A percentile compares a stretch with the other conserved stretches of the same genome.
Conservation (phyloP, 1,139 yeast species). For the Saccharomycopsis hybrid region DNA sequence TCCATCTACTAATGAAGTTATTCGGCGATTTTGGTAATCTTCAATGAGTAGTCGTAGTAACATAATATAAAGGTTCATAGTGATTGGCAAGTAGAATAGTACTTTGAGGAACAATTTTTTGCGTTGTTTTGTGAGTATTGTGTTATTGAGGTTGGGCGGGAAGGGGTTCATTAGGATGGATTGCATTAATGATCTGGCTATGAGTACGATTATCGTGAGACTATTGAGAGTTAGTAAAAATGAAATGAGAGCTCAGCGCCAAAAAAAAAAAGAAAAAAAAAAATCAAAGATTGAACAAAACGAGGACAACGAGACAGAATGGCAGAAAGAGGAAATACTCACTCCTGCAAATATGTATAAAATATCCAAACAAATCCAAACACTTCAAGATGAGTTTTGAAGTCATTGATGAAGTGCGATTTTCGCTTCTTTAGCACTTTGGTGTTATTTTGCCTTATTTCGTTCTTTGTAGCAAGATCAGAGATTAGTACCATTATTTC, state of each 20-base stretch:
- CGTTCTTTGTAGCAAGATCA: neutral
- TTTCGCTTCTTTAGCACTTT: constrained; percentile 27
- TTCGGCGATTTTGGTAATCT: constrained; percentile 25
- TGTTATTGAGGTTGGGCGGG: constrained; percentile 25
- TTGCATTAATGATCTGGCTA: constrained; percentile 25
- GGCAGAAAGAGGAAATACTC: neutral
- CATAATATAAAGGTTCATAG: constrained; percentile 25
- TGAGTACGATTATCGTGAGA: neutral
- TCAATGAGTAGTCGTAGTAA: constrained; percentile 25
- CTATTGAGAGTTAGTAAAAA: neutral
- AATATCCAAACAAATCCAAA: constrained; percentile 28
- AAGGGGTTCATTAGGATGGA: constrained; percentile 31
- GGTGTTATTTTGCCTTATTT: constrained; percentile 22
- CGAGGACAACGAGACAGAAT: neutral
- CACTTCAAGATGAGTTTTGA: constrained; percentile 25
- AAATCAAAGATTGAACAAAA: neutral
- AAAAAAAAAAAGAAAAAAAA: neutral
- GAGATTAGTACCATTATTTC: too few relatives aligned
- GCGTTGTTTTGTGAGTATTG: constrained; percentile 20
- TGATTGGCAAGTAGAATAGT: constrained; percentile 20
- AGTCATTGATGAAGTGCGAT: constrained; percentile 24
- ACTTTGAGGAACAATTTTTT: constrained; percentile 23
- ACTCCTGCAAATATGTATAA: constrained; percentile 18
- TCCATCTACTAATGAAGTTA: constrained; percentile 25
- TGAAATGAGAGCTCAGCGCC: neutral